These are phyloP conservation scores for Paracamarosporium sp. DNA, from an alignment of 2,329 filamentous ascomycete species.

Conservation along the genomic window DNA sequence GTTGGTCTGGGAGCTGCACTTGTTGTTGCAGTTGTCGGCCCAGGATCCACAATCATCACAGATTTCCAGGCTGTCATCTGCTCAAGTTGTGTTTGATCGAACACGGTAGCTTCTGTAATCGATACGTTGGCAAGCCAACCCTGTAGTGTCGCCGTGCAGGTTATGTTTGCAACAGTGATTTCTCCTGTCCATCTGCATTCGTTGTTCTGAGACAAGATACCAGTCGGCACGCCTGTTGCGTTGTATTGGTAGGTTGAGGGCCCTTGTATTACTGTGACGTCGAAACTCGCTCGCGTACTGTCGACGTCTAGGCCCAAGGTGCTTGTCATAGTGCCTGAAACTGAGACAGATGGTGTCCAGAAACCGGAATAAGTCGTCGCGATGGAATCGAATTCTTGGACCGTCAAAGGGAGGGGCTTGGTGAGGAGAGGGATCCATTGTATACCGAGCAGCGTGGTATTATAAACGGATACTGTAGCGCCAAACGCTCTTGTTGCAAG, in stretches of 20 bases:
- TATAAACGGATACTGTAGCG: neutral
- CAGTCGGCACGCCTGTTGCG: neutral
- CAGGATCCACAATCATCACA: no score
- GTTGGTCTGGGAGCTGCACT: no score
- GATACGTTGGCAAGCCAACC: neutral
- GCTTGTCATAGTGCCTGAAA: neutral
- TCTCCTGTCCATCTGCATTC: neutral
- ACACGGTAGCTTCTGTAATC: neutral
- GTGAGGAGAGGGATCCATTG: neutral
- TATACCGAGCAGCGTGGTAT: neutral
- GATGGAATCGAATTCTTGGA: neutral
- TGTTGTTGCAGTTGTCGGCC: no score
- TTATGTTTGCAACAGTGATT: neutral
- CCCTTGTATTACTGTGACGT: neutral
- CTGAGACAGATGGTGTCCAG: no score
- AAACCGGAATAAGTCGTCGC: neutral
- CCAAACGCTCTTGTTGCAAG: neutral
- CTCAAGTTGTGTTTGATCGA: no score
- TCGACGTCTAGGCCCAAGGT: neutral
- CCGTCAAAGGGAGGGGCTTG: no score
- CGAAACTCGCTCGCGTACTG: neutral
- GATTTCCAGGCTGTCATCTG: no score
- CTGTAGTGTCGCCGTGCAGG: neutral
- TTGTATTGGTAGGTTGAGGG: neutral
- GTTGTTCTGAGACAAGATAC: neutral